Evolutionary conservation across 441 rosid genomes (phyloP), one percentile per base, ranked within the genome.

Genomic region (Raphanus hybrid): DNA sequence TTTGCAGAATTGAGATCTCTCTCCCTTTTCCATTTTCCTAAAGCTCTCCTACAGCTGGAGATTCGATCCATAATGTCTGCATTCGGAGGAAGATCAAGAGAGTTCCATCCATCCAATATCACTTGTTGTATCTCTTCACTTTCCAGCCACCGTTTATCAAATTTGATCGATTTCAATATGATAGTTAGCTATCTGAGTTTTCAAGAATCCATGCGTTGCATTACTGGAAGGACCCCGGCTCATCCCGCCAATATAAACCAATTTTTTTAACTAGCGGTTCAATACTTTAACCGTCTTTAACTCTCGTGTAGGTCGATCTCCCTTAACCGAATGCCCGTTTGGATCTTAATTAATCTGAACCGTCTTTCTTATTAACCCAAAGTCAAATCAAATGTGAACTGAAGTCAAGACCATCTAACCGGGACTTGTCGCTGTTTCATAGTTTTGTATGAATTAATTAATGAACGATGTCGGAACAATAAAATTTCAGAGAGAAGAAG

Each of bases 331-430:
- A n/a, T 0, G 16, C 55, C 5, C 16, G 6, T 48, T 48, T 48
- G 55, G 14, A 48, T 48, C 55, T 48, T 4, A 48, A 48, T 48
- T 48, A 48, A 48, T 48, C 55, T 48, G 55, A 48, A 48, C 18
- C 16, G 7, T 48, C 2, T 48, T 63, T 34, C 23, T 15, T 8
- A 15, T 70, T 23, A 45, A 71, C 0, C 37, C 8, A 23, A 8
- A 60, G 58, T 43, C 27, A 15, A 15, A 43, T 61, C 32, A 39
- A 29, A 8, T 14, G 12, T 54, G 57, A 66, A 39, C 67, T 58
- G 39, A 55, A 10, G 14, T 35, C 48, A 41, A 37, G 67, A 67
- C 48, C 43, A 55, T 16, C 14, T 63, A 55, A 75, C 78, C 67
- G 61, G 48, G 29, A 18, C 8, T 58, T 8, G 35, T 74, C 14